These are phyloP conservation scores for Liriodendron chinense DNA, from an alignment of 164 flowering plant genomes.

Conservation along the genomic window DNA sequence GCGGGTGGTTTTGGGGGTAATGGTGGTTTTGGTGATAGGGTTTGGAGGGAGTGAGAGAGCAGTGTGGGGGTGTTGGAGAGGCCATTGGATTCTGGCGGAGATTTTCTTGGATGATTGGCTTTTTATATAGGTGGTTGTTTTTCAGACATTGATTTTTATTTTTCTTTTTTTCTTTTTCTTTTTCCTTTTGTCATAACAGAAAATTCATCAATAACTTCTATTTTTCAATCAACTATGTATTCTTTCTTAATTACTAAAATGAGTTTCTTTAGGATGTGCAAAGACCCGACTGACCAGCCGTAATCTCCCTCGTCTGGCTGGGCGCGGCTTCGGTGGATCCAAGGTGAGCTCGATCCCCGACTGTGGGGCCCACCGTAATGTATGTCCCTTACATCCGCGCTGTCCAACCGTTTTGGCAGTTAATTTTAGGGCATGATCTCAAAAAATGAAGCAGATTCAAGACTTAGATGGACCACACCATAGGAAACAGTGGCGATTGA, in stretches of 20 bases:
- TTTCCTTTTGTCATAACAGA: background rate
- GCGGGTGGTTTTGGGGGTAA: constrained; percentile 21
- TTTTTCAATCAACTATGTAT: background rate
- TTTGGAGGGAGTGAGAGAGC: constrained; percentile 55
- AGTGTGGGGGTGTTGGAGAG: constrained; percentile 64
- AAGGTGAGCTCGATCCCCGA: no score
- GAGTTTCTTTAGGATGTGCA: no score
- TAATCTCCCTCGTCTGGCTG: no score
- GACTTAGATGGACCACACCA: no score
- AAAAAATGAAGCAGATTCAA: no score
- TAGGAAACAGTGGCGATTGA: no score
- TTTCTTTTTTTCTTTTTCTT: background rate
- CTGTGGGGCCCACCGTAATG: no score
- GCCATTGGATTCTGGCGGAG: constrained; percentile 39
- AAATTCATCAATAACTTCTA: background rate
- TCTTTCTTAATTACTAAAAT: background rate
- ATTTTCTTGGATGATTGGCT: background rate
- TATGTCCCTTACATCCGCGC: no score
- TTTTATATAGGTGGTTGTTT: background rate
- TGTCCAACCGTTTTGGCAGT: no score
- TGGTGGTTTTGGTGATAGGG: constrained; percentile 31
- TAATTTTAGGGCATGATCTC: no score
- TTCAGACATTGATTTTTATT: background rate
- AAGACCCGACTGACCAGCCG: no score
- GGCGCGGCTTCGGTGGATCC: no score